Evolutionary conservation across 1,284 basidiomycete genomes (phyloP).

Genomic region (Melampsora occidentalis): DNA sequence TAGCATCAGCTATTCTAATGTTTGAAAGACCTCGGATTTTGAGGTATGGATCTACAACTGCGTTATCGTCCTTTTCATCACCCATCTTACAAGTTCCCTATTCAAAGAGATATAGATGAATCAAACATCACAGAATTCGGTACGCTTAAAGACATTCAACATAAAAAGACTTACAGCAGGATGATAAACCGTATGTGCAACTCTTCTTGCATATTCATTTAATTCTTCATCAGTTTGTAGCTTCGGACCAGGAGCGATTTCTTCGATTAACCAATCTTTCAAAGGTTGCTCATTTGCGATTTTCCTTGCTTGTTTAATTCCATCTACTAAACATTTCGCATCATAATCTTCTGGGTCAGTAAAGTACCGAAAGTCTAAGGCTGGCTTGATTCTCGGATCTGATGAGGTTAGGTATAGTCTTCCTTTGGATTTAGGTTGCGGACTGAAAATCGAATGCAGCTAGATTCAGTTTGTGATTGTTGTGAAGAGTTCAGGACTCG

Average conservation of each 20-base stretch:
- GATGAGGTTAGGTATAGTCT: slow-evolving; percentile 54
- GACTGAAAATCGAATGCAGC: slow-evolving; percentile 8
- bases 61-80: slow-evolving; percentile 48
- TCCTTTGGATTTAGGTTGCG: slow-evolving; percentile 56
- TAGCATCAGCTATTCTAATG: slow-evolving; percentile 52
- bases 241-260: slow-evolving; percentile 53
- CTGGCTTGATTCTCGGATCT: slow-evolving; percentile 57
- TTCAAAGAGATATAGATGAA: neutral
- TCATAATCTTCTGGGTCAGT: slow-evolving; percentile 58
- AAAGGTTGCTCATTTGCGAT: slow-evolving; percentile 58
- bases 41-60: slow-evolving; percentile 52
- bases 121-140: neutral
- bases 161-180: slow-evolving; percentile 47
- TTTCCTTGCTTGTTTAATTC: slow-evolving; percentile 59
- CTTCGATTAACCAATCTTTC: slow-evolving; percentile 51
- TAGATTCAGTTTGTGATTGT: neutral
- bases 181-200: slow-evolving; percentile 54
- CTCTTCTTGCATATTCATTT: slow-evolving; percentile 51
- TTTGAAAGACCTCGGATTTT: slow-evolving; percentile 50
- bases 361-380: slow-evolving; percentile 60
- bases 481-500: neutral
- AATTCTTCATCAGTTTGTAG: slow-evolving; percentile 52
- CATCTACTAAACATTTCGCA: slow-evolving; percentile 58
- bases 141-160: slow-evolving; percentile 23
- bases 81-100: slow-evolving; percentile 54